A percentile compares a stretch with the other conserved stretches of the same genome.
Conservation (phyloP, 805 yeast genomes). For the Starmerella roubikii region DNA sequence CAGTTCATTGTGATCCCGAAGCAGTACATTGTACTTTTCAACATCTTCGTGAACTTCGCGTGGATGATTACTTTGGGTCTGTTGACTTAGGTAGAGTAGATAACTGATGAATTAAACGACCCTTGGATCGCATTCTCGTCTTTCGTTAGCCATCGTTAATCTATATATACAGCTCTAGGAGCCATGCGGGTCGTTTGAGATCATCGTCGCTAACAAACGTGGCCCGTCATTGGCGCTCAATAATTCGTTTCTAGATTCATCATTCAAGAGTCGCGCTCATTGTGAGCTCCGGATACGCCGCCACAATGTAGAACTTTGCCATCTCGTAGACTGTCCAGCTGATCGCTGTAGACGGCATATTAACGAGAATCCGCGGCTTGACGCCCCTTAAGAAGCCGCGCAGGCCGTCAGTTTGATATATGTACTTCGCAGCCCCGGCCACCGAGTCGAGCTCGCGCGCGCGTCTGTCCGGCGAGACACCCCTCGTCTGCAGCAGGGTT, state of each 20-base stretch:
- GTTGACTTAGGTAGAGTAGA: constrained; percentile 9
- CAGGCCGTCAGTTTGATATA: constrained; percentile 35
- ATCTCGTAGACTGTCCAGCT: constrained; percentile 97
- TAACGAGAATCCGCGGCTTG: constrained; percentile 79
- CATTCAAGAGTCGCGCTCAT: too few relatives aligned
- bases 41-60: constrained; percentile 16
- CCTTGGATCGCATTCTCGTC: constrained; percentile 3
- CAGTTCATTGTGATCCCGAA: constrained; percentile 18
- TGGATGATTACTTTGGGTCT: constrained; percentile 25
- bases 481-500: constrained; percentile 75
- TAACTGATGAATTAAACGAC: constrained; percentile 10
- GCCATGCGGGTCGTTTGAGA: too few relatives aligned
- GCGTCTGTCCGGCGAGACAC: constrained; percentile 24
- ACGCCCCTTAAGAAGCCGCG: constrained; percentile 70
- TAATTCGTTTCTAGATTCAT: too few relatives aligned
- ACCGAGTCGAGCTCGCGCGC: constrained; percentile 53
- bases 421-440: constrained; percentile 51
- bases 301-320: constrained; percentile 59
- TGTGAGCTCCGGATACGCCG: constrained; percentile 1
- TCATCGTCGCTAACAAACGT: too few relatives aligned
- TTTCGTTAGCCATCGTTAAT: constrained; percentile 2
- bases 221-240: too few relatives aligned
- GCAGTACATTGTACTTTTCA: constrained; percentile 18
- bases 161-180: too few relatives aligned
- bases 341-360: constrained; percentile 92